Evolutionary conservation across 2,329 filamentous ascomycete species (phyloP).

Genomic region (Cadophora gregata): DNA sequence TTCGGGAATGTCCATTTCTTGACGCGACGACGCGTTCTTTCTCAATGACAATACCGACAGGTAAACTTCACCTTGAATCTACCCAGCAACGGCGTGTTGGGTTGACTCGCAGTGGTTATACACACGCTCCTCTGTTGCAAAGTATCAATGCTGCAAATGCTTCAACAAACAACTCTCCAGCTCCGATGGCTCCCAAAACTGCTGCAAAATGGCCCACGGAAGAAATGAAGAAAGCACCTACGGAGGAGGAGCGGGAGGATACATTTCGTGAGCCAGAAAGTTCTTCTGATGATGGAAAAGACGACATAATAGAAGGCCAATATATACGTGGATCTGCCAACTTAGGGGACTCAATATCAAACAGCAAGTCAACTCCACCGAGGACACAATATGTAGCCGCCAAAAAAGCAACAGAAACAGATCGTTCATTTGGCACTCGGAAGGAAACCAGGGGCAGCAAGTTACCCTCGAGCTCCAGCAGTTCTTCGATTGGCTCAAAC

Average conservation of each 20-base stretch:
- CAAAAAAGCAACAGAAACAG: background rate
- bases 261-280: constrained; percentile 22
- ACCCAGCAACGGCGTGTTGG: constrained; percentile 24
- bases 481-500: constrained; percentile 18
- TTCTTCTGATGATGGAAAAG: constrained; percentile 18
- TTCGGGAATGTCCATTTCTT: constrained; percentile 18
- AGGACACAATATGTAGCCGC: background rate
- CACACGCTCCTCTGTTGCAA: constrained; percentile 12
- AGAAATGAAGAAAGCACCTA: background rate
- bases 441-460: background rate
- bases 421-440: background rate
- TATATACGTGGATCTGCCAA: background rate
- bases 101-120: constrained; percentile 16
- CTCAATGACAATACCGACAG: constrained; percentile 17
- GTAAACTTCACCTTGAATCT: constrained; percentile 13
- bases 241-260: constrained; percentile 23
- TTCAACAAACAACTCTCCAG: background rate
- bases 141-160: constrained; percentile 21
- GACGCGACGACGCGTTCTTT: constrained; percentile 29
- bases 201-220: constrained; percentile 6
- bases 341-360: background rate
- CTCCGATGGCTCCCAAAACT: constrained; percentile 21
- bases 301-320: constrained; percentile 13
- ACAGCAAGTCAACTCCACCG: background rate
- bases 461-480: background rate